Base-by-base conservation (phyloP, 179 eudicot species). In the Silene vulgaris region DNA sequence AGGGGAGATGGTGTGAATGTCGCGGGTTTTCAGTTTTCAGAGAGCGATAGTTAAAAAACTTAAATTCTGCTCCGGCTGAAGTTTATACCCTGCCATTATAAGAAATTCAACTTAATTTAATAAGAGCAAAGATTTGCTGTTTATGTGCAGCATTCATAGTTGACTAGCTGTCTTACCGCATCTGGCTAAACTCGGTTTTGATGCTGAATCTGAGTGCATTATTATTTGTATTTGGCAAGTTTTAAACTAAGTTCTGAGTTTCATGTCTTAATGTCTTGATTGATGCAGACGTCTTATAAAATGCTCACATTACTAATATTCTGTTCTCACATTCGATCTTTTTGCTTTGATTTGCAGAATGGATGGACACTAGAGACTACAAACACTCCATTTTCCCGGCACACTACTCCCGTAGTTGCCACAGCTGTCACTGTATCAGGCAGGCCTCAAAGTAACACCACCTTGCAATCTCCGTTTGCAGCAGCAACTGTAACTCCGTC, bases 351-450 rank as follows among this genome's bases (percentile, higher is more conserved):
- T 60, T 78, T 88, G 87, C 97, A 91, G 97, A 88, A 84, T 83
- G 96, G 86, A 52, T 87, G 89, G 91, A 79, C 80, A 75, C 68
- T 79, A 30, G 85, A 88, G 30, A 73, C 74, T n/a, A 76, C 81
- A 8, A 87, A 84, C 82, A 90, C 88, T 60, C 97, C 93, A 13
- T 94, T 94, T 84, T 85, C 96, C 5, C 80, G 85, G 75, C 86
- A 83, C 43, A 76, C 75, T 28, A 62, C 69, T 14, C 74, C 80
- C 3, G 83, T 82, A 26, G 79, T 77, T 26, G 69, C 79, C 28
- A 54, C 75, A 65, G 76, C 71, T 79, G 80, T 66, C 17, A 20
- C 82, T 60, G 75, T 71, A 64, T 66, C 77, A 67, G 77, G 57
- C 72, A 75, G 73, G 30, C 48, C 9, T 66, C 83, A 74, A 30